These are phyloP conservation scores for Pochonia chlamydosporia DNA, from an alignment of 2,329 filamentous ascomycete genomes.

Conservation along the genomic window DNA sequence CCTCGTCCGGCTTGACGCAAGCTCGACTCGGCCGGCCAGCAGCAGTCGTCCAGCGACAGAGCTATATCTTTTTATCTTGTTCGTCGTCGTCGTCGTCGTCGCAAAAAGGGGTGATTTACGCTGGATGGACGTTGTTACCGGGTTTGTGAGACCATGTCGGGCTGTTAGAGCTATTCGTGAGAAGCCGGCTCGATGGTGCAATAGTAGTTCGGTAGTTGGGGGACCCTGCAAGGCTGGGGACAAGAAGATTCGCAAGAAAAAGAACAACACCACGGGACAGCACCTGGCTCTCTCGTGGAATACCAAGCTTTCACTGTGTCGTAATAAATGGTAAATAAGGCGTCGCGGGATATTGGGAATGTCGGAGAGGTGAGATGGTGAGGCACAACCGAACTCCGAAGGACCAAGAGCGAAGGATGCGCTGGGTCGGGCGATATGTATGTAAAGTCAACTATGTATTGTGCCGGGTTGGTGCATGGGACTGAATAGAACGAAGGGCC, in stretches of 20 bases:
- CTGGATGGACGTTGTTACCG: slow-evolving; percentile 3
- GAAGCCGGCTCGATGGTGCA: slow-evolving; percentile 7
- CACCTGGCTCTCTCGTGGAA: slow-evolving; percentile 5
- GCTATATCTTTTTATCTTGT: not conserved
- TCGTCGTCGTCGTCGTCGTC: not conserved
- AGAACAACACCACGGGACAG: not conserved
- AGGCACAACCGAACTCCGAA: no score
- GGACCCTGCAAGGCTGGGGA: not conserved
- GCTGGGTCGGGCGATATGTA: no score
- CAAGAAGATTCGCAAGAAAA: not conserved
- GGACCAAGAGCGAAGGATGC: no score
- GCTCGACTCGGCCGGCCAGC: not conserved
- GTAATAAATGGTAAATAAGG: no score
- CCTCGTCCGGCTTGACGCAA: not conserved
- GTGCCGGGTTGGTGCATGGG: no score
- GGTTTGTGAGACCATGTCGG: slow-evolving; percentile 2
- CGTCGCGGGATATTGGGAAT: not conserved
- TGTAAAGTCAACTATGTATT: no score
- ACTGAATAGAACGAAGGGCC: no score
- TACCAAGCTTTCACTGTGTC: no score
- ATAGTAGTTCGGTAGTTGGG: not conserved
- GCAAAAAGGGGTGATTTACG: not conserved
- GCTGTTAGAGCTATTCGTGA: slow-evolving; percentile 1
- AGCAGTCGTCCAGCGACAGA: not conserved
- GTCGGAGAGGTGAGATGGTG: not conserved